Conservation (phyloP, 2,329 filamentous ascomycete species). For the Diaporthe citrichinensis region DNA sequence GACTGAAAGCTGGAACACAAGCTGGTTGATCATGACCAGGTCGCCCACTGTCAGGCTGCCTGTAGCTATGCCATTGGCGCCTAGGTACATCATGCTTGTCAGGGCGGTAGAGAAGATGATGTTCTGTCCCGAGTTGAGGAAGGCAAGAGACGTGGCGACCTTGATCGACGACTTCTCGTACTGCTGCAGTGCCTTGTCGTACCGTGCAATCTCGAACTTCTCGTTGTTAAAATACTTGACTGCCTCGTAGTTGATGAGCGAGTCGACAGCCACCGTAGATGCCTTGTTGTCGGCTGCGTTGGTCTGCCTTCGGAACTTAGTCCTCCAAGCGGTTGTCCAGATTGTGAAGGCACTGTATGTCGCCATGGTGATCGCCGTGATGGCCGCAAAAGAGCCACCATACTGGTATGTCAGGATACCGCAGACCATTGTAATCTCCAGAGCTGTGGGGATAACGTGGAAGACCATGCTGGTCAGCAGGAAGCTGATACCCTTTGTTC, state of each 20-base stretch:
- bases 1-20: constrained; percentile 97
- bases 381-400: constrained; percentile 89
- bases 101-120: constrained; percentile 96
- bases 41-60: constrained; percentile 92
- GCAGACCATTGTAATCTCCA: constrained; percentile 96
- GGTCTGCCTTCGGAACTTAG: constrained; percentile 93
- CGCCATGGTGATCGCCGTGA: constrained; percentile 91
- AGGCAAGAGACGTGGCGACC: constrained; percentile 91
- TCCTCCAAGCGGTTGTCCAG: constrained; percentile 95
- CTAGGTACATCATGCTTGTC: constrained; percentile 98
- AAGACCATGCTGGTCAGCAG: constrained; percentile 98
- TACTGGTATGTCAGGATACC: constrained; percentile 98
- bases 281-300: constrained; percentile 97
- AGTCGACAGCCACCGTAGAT: constrained; percentile 95
- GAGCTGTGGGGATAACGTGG: constrained; percentile 91
- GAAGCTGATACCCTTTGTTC: constrained; percentile 99
- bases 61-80: constrained; percentile 86
- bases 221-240: constrained; percentile 99
- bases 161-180: constrained; percentile 98
- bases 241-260: constrained; percentile 97
- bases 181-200: constrained; percentile 86
- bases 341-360: constrained; percentile 98
- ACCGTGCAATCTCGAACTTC: constrained; percentile 90
- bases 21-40: constrained; percentile 98
- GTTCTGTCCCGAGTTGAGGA: constrained; percentile 96